phyloP scores from a whole-genome alignment of 768 basidiomycete species.

The Porpolomopsis calyptriformis region DNA sequence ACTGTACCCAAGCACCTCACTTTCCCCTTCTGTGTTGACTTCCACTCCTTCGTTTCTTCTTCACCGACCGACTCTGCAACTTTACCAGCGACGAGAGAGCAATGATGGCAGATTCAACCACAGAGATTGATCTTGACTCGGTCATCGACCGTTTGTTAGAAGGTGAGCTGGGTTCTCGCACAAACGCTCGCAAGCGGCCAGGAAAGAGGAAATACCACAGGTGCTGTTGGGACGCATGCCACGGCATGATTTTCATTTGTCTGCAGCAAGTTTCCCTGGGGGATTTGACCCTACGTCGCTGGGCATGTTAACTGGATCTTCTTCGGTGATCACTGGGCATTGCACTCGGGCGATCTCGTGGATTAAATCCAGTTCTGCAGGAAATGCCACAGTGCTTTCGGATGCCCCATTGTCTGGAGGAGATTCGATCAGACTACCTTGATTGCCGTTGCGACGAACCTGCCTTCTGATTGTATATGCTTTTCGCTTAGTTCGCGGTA shows the following conservation, averaged over 20 bases:
- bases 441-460: neutral
- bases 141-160: slow-evolving; percentile 97
- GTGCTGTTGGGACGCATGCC: neutral
- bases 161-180: slow-evolving; percentile 49
- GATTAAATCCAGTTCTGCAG: neutral
- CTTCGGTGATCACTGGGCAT: neutral
- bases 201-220: neutral
- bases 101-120: slow-evolving; percentile 64
- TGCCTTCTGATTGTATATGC: slow-evolving; percentile 17
- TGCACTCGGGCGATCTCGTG: neutral
- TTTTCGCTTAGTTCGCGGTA: slow-evolving; percentile 71
- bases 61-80: neutral
- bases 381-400: neutral
- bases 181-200: neutral
- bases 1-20: too few relatives aligned
- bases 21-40: too few relatives aligned
- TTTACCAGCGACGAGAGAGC: neutral
- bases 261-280: neutral
- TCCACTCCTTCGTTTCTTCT: too few relatives aligned
- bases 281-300: neutral
- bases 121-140: slow-evolving; percentile 98
- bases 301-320: neutral
- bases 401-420: neutral
- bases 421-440: neutral
- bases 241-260: neutral